Evolutionary conservation across 768 basidiomycete genomes (phyloP).

Genomic region (Amylocystis lapponica): DNA sequence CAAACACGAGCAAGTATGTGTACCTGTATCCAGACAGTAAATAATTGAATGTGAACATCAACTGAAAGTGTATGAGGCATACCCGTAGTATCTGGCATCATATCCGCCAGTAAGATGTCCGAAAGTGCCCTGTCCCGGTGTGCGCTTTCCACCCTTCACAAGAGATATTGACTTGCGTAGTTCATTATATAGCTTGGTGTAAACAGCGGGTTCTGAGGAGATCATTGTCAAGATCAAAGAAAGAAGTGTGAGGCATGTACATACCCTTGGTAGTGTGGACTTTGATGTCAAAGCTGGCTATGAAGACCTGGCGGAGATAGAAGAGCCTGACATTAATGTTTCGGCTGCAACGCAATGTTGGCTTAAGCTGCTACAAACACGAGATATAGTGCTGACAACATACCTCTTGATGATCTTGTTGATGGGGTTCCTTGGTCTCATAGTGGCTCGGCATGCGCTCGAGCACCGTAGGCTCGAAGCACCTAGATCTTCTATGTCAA

Average conservation of each 20-base stretch:
- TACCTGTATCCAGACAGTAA: slow-evolving; percentile 26
- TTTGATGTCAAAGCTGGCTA: slow-evolving; percentile 72
- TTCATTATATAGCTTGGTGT: slow-evolving; percentile 74
- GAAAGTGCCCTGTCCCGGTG: slow-evolving; percentile 71
- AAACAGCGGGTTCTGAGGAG: slow-evolving; percentile 52
- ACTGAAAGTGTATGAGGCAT: slow-evolving; percentile 13
- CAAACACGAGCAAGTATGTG: slow-evolving; percentile 69
- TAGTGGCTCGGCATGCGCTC: slow-evolving; percentile 78
- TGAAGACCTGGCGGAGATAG: slow-evolving; percentile 81
- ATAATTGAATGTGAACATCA: too few relatives aligned
- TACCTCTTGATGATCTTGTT: slow-evolving; percentile 77
- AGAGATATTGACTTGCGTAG: slow-evolving; percentile 66
- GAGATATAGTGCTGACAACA: slow-evolving; percentile 1
- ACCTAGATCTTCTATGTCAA: slow-evolving; percentile 34
- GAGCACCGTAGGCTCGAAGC: slow-evolving; percentile 78
- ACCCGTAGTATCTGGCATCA: slow-evolving; percentile 69
- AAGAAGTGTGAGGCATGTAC: neutral
- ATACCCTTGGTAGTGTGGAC: slow-evolving; percentile 66
- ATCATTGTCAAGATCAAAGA: too few relatives aligned
- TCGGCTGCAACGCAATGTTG: slow-evolving; percentile 23
- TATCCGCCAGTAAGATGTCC: slow-evolving; percentile 76
- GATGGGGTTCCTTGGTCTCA: slow-evolving; percentile 65
- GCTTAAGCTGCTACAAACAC: neutral
- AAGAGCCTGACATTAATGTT: slow-evolving; percentile 81
- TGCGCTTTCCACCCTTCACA: slow-evolving; percentile 52